A percentile compares a stretch with the other conserved stretches of the same genome.
phyloP scores from a whole-genome alignment of 2,329 filamentous ascomycete genomes.

The Metarhizium anisopliae region DNA sequence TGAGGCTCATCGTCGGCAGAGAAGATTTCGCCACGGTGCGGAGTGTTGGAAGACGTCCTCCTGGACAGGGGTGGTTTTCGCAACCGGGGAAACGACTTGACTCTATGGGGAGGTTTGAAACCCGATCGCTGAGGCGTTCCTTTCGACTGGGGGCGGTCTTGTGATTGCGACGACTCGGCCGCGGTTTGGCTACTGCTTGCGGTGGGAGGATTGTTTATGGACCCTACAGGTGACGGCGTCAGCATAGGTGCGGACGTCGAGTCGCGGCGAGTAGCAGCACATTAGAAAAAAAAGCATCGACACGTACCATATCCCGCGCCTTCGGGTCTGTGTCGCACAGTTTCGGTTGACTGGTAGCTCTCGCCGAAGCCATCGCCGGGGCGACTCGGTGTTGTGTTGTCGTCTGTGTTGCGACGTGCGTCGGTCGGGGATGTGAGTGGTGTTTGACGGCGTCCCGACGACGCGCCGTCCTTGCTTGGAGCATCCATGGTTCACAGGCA shows the following conservation, averaged over 20 bases:
- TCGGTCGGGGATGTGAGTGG: conserved; percentile 40
- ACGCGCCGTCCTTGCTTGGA: conserved; percentile 22
- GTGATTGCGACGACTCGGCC: conserved; percentile 27
- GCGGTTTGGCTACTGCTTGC: conserved; percentile 21
- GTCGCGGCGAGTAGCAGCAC: neutral
- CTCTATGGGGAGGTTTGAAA: conserved; percentile 36
- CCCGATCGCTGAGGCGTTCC: conserved; percentile 28
- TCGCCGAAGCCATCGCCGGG: conserved; percentile 39
- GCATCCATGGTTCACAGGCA: conserved; percentile 34
- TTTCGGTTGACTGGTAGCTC: conserved; percentile 51
- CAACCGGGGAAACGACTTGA: conserved; percentile 38
- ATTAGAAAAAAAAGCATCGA: neutral
- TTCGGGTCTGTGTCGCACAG: conserved; percentile 49
- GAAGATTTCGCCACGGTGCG: conserved; percentile 76
- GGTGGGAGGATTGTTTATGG: conserved; percentile 9
- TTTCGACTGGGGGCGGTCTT: conserved; percentile 25
- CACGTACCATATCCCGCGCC: conserved; percentile 41
- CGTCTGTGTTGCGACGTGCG: conserved; percentile 31
- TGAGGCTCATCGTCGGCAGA: conserved; percentile 81
- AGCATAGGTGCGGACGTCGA: neutral
- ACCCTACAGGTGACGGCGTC: conserved; percentile 5
- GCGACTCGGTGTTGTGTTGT: conserved; percentile 25
- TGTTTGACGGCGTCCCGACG: conserved; percentile 27
- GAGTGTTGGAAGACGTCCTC: conserved; percentile 67
- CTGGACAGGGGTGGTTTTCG: conserved; percentile 67